Evolutionary conservation across 768 basidiomycete species (phyloP).

Genomic region (Tricholoma furcatifolium): DNA sequence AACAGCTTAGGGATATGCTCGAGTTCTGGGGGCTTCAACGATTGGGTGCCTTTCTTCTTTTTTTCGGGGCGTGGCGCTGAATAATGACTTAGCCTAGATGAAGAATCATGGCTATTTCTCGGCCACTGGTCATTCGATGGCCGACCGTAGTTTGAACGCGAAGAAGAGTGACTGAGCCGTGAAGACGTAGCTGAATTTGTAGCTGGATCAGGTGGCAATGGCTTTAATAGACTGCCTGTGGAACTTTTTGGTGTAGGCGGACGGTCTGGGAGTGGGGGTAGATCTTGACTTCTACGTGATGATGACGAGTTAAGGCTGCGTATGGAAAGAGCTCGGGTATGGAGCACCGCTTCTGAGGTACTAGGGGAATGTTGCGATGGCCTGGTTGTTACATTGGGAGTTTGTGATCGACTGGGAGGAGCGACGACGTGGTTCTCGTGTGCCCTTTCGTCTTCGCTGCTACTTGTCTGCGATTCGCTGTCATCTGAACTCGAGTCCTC

Average conservation of each 20-base stretch:
- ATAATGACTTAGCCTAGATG: constrained; percentile 1
- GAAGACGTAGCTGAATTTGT: constrained; percentile 21
- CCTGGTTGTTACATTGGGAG: constrained; percentile 2
- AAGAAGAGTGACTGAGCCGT: constrained; percentile 1
- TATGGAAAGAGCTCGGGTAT: constrained; percentile 44
- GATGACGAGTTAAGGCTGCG: constrained; percentile 42
- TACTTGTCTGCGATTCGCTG: constrained; percentile 22
- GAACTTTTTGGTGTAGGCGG: constrained; percentile 36
- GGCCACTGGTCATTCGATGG: not conserved
- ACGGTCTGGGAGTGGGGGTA: constrained; percentile 40
- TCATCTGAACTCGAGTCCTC: constrained; percentile 18
- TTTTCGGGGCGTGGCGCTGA: constrained; percentile 11
- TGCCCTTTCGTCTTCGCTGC: constrained; percentile 27
- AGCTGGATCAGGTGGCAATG: constrained; percentile 37
- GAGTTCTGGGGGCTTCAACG: constrained; percentile 73
- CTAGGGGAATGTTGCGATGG: constrained; percentile 1
- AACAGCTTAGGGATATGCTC: constrained; percentile 76
- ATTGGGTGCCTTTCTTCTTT: constrained; percentile 39
- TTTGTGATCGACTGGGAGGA: constrained; percentile 15
- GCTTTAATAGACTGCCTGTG: constrained; percentile 28
- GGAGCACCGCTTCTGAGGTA: constrained; percentile 16
- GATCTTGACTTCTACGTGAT: constrained; percentile 29
- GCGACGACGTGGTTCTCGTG: constrained; percentile 6
- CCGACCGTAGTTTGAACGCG: not conserved
- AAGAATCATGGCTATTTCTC: not conserved